phyloP scores from a whole-genome alignment of 768 basidiomycete genomes.

The Phaeolepiota aurea region DNA sequence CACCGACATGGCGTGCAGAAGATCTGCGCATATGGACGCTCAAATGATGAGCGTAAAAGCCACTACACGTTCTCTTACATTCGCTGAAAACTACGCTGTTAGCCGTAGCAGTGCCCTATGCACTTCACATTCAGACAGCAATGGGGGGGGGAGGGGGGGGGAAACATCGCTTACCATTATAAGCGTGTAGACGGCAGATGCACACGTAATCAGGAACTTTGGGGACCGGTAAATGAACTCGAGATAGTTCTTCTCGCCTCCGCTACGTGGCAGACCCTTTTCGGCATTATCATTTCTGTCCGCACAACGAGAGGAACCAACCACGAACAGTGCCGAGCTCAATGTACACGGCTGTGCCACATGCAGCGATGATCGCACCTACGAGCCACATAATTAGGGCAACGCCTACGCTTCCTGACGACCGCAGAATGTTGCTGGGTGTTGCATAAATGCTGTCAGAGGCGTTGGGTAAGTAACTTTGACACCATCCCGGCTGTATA shows the following conservation, averaged over 20 bases:
- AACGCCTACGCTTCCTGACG: constrained; percentile 65
- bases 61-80: constrained; percentile 31
- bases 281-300: not conserved
- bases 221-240: constrained; percentile 63
- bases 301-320: not conserved
- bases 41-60: not conserved
- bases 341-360: constrained; percentile 66
- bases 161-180: constrained; percentile 47
- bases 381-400: constrained; percentile 64
- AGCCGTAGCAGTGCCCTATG: constrained; percentile 49
- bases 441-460: constrained; percentile 67
- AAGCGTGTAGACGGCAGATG: constrained; percentile 48
- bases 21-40: constrained; percentile 28
- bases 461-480: constrained; percentile 1
- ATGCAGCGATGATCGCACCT: constrained; percentile 54
- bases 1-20: constrained; percentile 43
- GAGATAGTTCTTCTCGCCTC: constrained; percentile 72
- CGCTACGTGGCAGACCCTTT: constrained; percentile 61
- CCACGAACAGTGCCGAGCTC: constrained; percentile 60
- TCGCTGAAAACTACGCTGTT: constrained; percentile 64
- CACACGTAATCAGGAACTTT: constrained; percentile 50
- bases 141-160: too few species aligned
- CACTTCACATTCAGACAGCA: too few species aligned
- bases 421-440: constrained; percentile 56
- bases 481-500: not conserved